A percentile compares a stretch with the other conserved stretches of the same genome.
These are phyloP conservation scores for Bruguiera hainesii DNA, from an alignment of 441 rosid genomes.

Conservation along the genomic window DNA sequence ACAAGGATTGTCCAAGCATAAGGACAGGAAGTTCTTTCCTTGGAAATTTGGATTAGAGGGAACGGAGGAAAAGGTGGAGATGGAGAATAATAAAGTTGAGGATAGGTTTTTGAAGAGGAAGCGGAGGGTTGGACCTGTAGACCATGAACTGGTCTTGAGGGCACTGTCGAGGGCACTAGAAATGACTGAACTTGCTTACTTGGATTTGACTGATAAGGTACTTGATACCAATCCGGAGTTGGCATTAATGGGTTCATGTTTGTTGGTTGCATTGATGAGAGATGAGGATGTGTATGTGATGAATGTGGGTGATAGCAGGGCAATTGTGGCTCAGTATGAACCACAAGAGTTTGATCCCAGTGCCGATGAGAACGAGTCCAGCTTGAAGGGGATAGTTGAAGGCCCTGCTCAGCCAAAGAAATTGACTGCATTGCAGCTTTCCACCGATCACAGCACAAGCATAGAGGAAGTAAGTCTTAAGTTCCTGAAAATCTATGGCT, in stretches of 20 bases:
- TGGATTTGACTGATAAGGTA: slow-evolving; percentile 96
- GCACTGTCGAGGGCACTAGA: slow-evolving; percentile 87
- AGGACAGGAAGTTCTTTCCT: slow-evolving; percentile 60
- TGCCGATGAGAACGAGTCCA: slow-evolving; percentile 32
- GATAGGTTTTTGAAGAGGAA: slow-evolving; percentile 51
- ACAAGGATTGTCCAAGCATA: slow-evolving; percentile 67
- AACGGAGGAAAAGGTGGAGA: slow-evolving; percentile 39
- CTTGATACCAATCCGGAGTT: slow-evolving; percentile 84
- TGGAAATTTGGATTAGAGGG: slow-evolving; percentile 77
- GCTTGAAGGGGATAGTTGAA: slow-evolving; percentile 44
- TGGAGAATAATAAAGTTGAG: slow-evolving; percentile 39
- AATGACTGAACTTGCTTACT: slow-evolving; percentile 68
- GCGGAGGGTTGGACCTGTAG: slow-evolving; percentile 70
- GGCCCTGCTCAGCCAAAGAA: slow-evolving; percentile 38
- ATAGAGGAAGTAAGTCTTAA: slow-evolving; percentile 77
- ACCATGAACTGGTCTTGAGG: slow-evolving; percentile 69
- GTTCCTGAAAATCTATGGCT: slow-evolving; percentile 5
- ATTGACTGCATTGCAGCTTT: slow-evolving; percentile 83
- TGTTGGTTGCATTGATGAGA: slow-evolving; percentile 85
- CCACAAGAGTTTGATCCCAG: slow-evolving; percentile 44
- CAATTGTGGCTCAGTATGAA: slow-evolving; percentile 81
- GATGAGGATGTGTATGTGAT: slow-evolving; percentile 94
- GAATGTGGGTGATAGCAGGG: slow-evolving; percentile 98
- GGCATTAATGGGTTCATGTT: slow-evolving; percentile 97
- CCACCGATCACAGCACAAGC: slow-evolving; percentile 95